Base-by-base conservation (phyloP, 179 eudicot species). In the Heliamphora pulchella region DNA sequence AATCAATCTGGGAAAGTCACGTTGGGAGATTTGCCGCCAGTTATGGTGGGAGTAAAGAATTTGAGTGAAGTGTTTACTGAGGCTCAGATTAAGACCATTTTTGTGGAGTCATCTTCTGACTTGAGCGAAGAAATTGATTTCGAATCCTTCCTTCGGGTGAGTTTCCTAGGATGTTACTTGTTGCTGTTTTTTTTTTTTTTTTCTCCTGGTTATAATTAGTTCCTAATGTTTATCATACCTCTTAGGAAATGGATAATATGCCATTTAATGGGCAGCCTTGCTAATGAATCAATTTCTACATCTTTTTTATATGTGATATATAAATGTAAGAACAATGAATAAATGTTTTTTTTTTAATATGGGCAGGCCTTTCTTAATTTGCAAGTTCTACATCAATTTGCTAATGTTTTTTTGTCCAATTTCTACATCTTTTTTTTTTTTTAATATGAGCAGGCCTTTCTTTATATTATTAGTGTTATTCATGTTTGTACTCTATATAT, bases 91-190 rank as follows among this genome's bases (percentile, higher is more conserved):
- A 87, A 82, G 86, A 85, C 86, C 31, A 86, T 91, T 11, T 86
- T 95, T 86, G 82, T 65, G 62, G 97, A 94, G 82, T 79, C 91
- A 1, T 85, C 87, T 83, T 83, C 95, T 57, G 90, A 95, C 75
- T 58, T 94, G 87, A 87, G 82, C 41, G 88, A 90, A 47, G 94
- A 92, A 18, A 98, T 94, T 67, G 98, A 96, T 91, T 96, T 96
- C 66, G 99, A 96, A 87, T 91, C 91, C 53, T 94, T 92, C 88
- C 93, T 94, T 55, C 83, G 89, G 91, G 98, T 96, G 85, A 85
- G 82, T 22, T n/a, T 11, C 20, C 65, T 59, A 59, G 2, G 2
- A 64, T 85, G 95, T 84, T 81, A 54, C 10, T 55, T 78, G 4
- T 41, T 3, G 22, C 14, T 48, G 8, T 74, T 31, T 5, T 53